Conservation (phyloP, 2,329 filamentous ascomycete genomes). For the Elsinoe australis region DNA sequence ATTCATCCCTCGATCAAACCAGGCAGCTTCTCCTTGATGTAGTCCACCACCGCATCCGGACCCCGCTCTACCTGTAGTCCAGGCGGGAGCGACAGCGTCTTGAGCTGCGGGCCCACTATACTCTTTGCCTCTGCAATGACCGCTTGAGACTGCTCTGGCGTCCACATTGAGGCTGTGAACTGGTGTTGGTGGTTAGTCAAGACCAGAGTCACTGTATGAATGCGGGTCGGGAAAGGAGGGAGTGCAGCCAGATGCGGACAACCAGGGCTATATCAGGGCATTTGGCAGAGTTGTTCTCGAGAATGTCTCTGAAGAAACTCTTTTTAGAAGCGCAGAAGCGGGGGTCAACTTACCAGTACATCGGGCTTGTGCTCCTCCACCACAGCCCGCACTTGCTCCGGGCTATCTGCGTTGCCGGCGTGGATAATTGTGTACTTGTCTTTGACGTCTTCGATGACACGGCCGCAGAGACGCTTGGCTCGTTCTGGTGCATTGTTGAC, state of each 20-base stretch:
- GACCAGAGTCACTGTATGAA: too few species aligned
- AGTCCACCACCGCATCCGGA: conserved; percentile 50
- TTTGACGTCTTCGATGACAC: conserved; percentile 53
- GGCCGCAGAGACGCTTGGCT: conserved; percentile 55
- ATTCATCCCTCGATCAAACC: conserved; percentile 21
- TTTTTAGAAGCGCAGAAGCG: background rate
- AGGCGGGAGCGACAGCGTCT: conserved; percentile 47
- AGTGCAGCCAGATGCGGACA: too few species aligned
- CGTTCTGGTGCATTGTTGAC: conserved; percentile 62
- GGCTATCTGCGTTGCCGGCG: conserved; percentile 56
- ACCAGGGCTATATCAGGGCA: too few species aligned
- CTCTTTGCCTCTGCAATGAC: conserved; percentile 41
- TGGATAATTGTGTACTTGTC: conserved; percentile 57
- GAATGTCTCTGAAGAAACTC: background rate
- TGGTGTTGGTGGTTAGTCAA: conserved; percentile 30
- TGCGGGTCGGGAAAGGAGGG: too few species aligned
- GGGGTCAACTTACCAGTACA: conserved; percentile 42
- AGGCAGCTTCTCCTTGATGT: conserved; percentile 40
- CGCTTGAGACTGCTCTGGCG: conserved; percentile 40
- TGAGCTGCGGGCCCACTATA: conserved; percentile 41
- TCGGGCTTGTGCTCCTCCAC: conserved; percentile 48
- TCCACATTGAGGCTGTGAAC: conserved; percentile 58
- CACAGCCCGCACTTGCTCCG: conserved; percentile 49
- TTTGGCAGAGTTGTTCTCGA: too few species aligned
- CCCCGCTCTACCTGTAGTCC: conserved; percentile 48